A percentile compares a stretch with the other conserved stretches of the same genome.
phyloP scores from a whole-genome alignment of 208 protist genomes.

The Naegleria fowleri region DNA sequence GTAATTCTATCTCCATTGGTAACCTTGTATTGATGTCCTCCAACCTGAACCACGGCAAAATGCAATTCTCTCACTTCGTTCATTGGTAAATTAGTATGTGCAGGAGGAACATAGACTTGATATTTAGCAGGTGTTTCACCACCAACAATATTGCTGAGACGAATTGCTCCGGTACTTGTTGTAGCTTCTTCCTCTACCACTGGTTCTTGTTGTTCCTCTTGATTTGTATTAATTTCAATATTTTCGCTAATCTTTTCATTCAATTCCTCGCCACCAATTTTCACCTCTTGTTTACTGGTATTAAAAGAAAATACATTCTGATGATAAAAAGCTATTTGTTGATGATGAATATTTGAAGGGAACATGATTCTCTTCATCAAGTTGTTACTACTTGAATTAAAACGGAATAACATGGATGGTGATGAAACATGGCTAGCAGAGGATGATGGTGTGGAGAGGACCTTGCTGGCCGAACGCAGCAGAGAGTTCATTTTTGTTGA shows the following conservation, averaged over 20 bases:
- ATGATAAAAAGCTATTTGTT: neutral
- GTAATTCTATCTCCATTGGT: conserved; percentile 67
- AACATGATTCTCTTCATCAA: neutral
- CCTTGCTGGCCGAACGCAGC: neutral
- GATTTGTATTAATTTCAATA: neutral
- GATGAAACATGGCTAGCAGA: too few species aligned
- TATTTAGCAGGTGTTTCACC: neutral
- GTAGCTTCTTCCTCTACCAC: neutral
- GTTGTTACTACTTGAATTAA: too few species aligned
- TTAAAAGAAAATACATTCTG: neutral
- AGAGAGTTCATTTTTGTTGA: neutral
- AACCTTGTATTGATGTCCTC: conserved; percentile 78
- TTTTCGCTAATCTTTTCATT: neutral
- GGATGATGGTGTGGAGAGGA: neutral
- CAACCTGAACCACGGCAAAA: conserved; percentile 77
- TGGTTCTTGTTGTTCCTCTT: neutral
- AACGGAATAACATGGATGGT: too few species aligned
- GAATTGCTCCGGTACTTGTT: neutral
- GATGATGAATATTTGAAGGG: neutral
- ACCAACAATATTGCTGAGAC: neutral
- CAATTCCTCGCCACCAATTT: conserved; percentile 4
- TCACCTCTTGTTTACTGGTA: neutral
- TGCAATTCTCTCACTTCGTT: conserved; percentile 1
- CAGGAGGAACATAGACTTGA: neutral
- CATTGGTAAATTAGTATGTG: neutral